Base-by-base conservation (phyloP, 2,329 filamentous ascomycete species). In the Ophiocordyceps camponoti-rufipedis region DNA sequence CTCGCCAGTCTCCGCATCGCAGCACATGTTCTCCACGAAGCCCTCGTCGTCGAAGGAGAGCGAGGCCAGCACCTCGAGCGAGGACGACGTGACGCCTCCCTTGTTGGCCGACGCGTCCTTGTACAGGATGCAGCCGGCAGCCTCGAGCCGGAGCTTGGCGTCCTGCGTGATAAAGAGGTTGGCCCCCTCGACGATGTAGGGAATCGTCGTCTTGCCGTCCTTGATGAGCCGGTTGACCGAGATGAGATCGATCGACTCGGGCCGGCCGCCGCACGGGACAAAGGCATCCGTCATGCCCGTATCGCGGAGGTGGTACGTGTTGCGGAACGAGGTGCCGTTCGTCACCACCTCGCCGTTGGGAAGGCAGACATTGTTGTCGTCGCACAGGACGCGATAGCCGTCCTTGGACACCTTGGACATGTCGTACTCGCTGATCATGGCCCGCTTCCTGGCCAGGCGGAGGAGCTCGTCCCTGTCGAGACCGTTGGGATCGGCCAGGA, bases 141-240 rank as follows among this genome's bases (percentile, higher is more conserved):
- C 82, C 67, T 98, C 91, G 13, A 98, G 78, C 23, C 87, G 84
- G 46, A 96, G 74, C 70, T 96, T 96, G 55, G 89, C 89, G 56
- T 98, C 91, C 64, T 98, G 91, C 1, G 91, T 95, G 66, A 98
- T 93, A 75, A 98, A 98, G 46, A 98, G 72, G 62, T 96, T 98
- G 63, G 91, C 91, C 45, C 91, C 91, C 66, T 98, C 91, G 41
- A 98, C 89, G 45, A 98, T 91, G 67, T 93, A 98, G 1, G 89
- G 88, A 49, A 98, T 82, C 11, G 74, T 77, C 19, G 75, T 73
- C 69, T 94, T 95, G 66, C 88, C 87, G 50, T 94, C 79, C 59
- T 82, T 78, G 63, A 98, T 96, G 50, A 98, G 75, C 61, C 83
- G 85, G 65, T 75, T 81, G 49, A 88, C 89, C 8, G 82, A 85